Percentiles rank a stretch among this genome's conserved stretches.
phyloP scores from a whole-genome alignment of 2,329 filamentous ascomycete genomes.

The Neopestalotiopsis sp. region DNA sequence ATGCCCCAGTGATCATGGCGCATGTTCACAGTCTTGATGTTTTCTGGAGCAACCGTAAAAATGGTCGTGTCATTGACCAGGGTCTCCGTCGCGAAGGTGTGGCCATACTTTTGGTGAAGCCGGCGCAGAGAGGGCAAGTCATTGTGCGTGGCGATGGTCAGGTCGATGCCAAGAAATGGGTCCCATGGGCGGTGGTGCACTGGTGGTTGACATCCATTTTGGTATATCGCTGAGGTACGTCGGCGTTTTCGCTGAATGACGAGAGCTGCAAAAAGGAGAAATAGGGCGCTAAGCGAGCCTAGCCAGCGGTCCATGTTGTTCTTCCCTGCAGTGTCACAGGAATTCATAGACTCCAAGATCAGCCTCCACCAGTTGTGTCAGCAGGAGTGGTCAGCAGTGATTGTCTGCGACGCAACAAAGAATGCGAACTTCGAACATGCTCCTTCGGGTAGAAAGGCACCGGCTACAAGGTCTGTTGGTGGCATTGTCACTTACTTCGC shows the following conservation, averaged over 20 bases:
- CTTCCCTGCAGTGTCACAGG: no score
- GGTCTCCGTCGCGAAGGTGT: background rate
- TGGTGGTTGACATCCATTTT: background rate
- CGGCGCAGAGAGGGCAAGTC: background rate
- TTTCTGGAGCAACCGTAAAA: constrained; percentile 12
- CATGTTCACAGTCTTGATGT: constrained; percentile 11
- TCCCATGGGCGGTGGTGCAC: background rate
- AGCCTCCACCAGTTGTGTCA: no score
- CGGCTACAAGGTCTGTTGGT: no score
- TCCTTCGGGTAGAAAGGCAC: no score
- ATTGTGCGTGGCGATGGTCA: background rate
- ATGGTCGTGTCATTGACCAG: background rate
- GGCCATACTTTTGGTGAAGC: background rate
- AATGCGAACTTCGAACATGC: no score
- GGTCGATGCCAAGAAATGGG: background rate
- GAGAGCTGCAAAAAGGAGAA: background rate
- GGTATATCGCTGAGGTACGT: background rate
- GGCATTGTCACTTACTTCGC: no score
- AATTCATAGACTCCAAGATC: no score
- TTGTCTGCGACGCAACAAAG: no score
- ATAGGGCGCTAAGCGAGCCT: no score
- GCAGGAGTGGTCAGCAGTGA: no score
- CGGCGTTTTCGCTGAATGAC: background rate
- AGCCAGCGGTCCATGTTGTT: no score
- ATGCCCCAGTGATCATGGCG: constrained; percentile 12